Evolutionary conservation across 1,139 yeast species (phyloP), one percentile per base, ranked within the genome.

Genomic region (Yamadazyma spencermartinsiae): DNA sequence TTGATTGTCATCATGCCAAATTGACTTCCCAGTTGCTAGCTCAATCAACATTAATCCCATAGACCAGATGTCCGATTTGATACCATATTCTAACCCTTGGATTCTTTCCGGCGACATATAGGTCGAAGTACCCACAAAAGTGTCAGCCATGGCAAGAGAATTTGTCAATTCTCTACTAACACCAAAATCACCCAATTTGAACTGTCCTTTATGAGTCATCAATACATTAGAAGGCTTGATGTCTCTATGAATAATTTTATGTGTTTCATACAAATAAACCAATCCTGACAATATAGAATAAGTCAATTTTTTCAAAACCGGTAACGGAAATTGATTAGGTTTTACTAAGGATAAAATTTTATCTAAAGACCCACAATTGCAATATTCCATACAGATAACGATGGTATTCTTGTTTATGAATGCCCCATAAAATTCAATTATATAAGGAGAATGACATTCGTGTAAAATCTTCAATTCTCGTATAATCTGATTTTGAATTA

Each of bases 21-120:
- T 68, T 31, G 65, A 76, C 39, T 72, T 72, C 0, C 98, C 98
- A 9, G 86, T 79, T 1, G 96, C 92, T 39, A 92, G 68, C 58
- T 92, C 98, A 36, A 88, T 79, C 35, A 92, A 70, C 82, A 90
- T 86, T 33, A 92, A 68, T 1, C 98, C 98, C 54, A 90, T 68
- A 1, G 97, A 88, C 98, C 98, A 92, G 11, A 92, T 92, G 58
- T 92, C 98, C 24, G 96, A 90, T 52, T 90, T 89, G 17, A 90
- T 86, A 6, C 96, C 86, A 61, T 92, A 92, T 12, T 83, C 83
- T 35, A 88, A 87, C 10, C 98, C 98, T 62, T 88, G 96, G 40
- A 92, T 92, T 47, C 98, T 76, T 56, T 92, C 98, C 0, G 98
- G 98, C 1, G 96, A 88, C 98, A 92, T 92, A 56, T 92, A 92